Evolutionary conservation across 2,329 filamentous ascomycete species (phyloP).

Genomic region (Massarina eburnea): DNA sequence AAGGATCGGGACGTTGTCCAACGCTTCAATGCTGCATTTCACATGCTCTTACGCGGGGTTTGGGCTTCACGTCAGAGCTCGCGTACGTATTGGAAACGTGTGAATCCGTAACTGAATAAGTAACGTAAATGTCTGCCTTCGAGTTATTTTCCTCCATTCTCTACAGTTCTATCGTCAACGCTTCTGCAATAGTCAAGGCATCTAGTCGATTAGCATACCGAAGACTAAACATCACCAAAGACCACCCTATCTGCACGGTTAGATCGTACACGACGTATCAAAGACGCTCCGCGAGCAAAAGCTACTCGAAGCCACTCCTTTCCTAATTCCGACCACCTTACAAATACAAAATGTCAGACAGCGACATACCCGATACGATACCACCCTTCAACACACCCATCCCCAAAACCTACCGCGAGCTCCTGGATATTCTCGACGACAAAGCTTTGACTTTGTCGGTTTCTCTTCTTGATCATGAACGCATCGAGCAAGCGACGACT

Average conservation of each 20-base stretch:
- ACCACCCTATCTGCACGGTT: too few species aligned
- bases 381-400: background rate
- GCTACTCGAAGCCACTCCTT: too few species aligned
- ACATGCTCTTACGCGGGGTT: background rate
- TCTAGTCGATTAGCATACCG: too few species aligned
- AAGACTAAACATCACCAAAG: too few species aligned
- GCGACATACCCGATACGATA: background rate
- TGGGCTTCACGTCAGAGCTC: background rate
- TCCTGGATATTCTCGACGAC: background rate
- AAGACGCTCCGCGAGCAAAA: too few species aligned
- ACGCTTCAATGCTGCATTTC: background rate
- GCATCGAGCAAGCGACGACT: background rate
- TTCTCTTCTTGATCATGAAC: background rate
- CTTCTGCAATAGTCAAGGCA: too few species aligned
- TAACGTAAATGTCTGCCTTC: background rate
- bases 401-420: background rate
- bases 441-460: background rate
- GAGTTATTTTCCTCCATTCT: too few species aligned
- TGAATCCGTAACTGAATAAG: background rate
- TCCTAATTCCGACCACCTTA: background rate
- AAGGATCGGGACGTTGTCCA: background rate
- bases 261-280: too few species aligned
- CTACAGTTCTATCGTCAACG: too few species aligned
- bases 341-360: background rate
- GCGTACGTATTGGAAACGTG: background rate